Conservation (phyloP, 768 basidiomycete species). For the Mycena metata region DNA sequence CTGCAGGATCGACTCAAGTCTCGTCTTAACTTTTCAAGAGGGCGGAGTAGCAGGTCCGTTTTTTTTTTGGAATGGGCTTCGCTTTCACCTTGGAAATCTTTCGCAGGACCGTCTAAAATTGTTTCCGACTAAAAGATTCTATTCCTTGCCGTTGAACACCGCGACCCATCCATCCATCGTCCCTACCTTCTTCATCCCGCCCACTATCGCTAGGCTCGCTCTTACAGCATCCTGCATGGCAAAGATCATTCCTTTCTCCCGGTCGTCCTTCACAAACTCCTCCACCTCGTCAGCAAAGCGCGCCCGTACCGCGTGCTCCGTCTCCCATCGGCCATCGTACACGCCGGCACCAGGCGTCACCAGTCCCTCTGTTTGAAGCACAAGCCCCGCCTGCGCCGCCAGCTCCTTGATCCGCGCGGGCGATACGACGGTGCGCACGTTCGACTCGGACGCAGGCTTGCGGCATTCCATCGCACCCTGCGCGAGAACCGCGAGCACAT, state of each 20-base stretch:
- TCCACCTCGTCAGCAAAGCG: slow-evolving; percentile 45
- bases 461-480: slow-evolving; percentile 52
- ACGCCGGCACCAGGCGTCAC: slow-evolving; percentile 43
- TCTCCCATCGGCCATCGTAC: slow-evolving; percentile 55
- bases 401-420: slow-evolving; percentile 47
- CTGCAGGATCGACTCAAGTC: too few species aligned
- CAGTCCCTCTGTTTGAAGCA: slow-evolving; percentile 38
- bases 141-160: slow-evolving; percentile 32
- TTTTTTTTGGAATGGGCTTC: too few species aligned
- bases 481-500: slow-evolving; percentile 52
- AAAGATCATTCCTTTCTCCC: slow-evolving; percentile 48
- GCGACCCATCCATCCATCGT: slow-evolving; percentile 52
- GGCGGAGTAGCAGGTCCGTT: too few species aligned
- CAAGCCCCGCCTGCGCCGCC: slow-evolving; percentile 42
- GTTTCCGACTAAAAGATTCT: background rate
- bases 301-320: slow-evolving; percentile 37
- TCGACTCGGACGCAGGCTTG: slow-evolving; percentile 45
- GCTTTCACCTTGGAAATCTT: too few species aligned
- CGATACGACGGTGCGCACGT: slow-evolving; percentile 54
- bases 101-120: too few species aligned
- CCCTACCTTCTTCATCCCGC: slow-evolving; percentile 38
- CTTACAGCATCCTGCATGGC: slow-evolving; percentile 49
- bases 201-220: slow-evolving; percentile 30
- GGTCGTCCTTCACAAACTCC: slow-evolving; percentile 44
- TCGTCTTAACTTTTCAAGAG: too few species aligned